Evolutionary conservation across 352 stramenopile species (phyloP), one percentile per base, ranked within the genome.

Genomic region (Globisporangium acanthophoron): DNA sequence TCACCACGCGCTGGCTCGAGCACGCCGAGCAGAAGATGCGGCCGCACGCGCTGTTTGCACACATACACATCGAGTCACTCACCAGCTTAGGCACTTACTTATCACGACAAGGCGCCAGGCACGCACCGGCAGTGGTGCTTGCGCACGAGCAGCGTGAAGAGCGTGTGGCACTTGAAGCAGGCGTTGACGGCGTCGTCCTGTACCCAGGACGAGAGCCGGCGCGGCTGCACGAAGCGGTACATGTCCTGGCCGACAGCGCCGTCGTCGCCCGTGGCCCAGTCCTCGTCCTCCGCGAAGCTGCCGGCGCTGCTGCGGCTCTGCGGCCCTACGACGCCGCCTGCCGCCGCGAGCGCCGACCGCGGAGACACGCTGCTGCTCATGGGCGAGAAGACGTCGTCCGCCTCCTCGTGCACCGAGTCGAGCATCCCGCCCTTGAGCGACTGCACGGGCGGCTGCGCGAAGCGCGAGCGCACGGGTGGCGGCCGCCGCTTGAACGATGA

Each of bases 171-270:
- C 67, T 90, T 91, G 69, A 94, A 94, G 56, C 84, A 94, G 5
- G 84, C 84, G 59, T 89, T 90, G 1, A 94, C 84, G 0, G 84
- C 84, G 57, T 94, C 84, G 55, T 94, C 84, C 58, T 94, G 84
- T 7, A 94, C 84, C 84, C 84, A 94, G 13, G 80, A 91, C 3
- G 81, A 92, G 18, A 94, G 65, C 9, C 84, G 64, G 2, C 84
- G 58, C 2, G 84, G 84, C 73, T 94, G 84, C 46, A 94, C 84
- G 46, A 94, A 94, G 21, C 84, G 66, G 66, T 92, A 94, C 56
- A 94, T 78, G 61, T 94, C 84, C 56, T 84, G 66, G 27, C 73
- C 74, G 15, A 77, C 45, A 33, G 80, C 68, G 29, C 66, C 75
- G 33, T 77, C 70, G 47, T 77, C 69, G 18, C 73, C 76, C 13